Percentiles rank a stretch among this genome's conserved stretches.
phyloP scores from a whole-genome alignment of 2,329 filamentous ascomycete species.

The Cryphonectria nitschkei region DNA sequence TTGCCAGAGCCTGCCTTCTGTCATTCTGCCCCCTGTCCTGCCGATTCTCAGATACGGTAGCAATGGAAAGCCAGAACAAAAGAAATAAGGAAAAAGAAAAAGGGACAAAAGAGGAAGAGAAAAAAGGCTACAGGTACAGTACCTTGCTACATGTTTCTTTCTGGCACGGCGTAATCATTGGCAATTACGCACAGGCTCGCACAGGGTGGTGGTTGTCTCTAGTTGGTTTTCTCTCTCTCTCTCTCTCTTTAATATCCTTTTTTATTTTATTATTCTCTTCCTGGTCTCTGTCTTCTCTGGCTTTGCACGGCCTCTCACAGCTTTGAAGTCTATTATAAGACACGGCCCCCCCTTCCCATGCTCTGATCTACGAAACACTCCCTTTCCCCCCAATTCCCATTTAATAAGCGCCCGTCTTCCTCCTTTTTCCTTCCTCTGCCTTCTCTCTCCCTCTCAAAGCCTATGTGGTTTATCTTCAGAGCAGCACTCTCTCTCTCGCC shows the following conservation, averaged over 20 bases:
- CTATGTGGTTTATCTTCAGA: conserved; percentile 8
- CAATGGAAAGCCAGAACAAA: not conserved
- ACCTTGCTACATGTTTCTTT: conserved; percentile 13
- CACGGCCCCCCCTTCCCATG: conserved; percentile 31
- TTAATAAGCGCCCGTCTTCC: conserved; percentile 23
- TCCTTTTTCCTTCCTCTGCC: conserved; percentile 14
- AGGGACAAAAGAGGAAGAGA: not conserved
- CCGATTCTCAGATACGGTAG: conserved; percentile 2
- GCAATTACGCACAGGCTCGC: conserved; percentile 11
- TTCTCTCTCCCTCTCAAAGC: conserved; percentile 20
- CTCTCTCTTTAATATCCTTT: not conserved
- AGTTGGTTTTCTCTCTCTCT: not conserved
- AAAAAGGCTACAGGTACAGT: not conserved
- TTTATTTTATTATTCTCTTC: not conserved
- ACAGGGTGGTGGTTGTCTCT: not conserved
- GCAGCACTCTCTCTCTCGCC: not conserved
- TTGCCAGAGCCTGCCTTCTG: conserved; percentile 5
- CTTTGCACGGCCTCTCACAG: conserved; percentile 24
- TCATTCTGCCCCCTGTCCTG: conserved; percentile 6
- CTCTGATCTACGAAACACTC: conserved; percentile 29
- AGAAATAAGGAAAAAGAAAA: not conserved
- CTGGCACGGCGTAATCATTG: conserved; percentile 18
- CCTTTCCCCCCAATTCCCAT: conserved; percentile 24
- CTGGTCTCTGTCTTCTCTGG: not conserved
- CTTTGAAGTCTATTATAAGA: conserved; percentile 32